A percentile compares a stretch with the other conserved stretches of the same genome.
phyloP scores from a whole-genome alignment of 2,329 filamentous ascomycete species.

The Thyridium curvatum region DNA sequence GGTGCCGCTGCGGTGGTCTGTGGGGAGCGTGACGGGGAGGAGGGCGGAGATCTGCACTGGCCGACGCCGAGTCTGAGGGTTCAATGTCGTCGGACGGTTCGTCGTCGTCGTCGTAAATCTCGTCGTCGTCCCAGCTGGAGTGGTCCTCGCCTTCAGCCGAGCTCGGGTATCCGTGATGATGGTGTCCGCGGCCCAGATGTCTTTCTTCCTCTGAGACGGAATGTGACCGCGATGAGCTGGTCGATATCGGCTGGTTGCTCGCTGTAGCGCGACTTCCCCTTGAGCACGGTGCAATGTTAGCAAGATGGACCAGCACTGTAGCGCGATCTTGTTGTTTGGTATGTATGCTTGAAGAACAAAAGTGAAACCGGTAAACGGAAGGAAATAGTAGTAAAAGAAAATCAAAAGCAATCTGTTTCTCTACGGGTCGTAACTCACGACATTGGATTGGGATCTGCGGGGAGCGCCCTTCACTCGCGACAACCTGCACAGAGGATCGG shows the following conservation, averaged over 20 bases:
- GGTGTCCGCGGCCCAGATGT: constrained; percentile 26
- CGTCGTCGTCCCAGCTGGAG: constrained; percentile 24
- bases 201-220: constrained; percentile 28
- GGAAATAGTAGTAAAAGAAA: neutral
- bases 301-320: neutral
- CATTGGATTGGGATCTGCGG: constrained; percentile 23
- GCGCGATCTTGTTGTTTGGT: too few relatives aligned
- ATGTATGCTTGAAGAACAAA: neutral
- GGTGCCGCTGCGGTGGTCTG: constrained; percentile 29
- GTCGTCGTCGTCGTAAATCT: constrained; percentile 23
- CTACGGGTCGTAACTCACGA: constrained; percentile 19
- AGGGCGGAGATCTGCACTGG: constrained; percentile 25
- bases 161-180: constrained; percentile 21
- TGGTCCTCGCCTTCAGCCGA: constrained; percentile 26
- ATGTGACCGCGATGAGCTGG: constrained; percentile 14
- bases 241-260: constrained; percentile 13
- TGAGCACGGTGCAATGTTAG: neutral
- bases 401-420: neutral
- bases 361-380: neutral
- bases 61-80: constrained; percentile 54
- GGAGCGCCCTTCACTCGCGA: constrained; percentile 38
- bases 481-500: constrained; percentile 36
- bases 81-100: constrained; percentile 45
- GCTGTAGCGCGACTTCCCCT: too few relatives aligned
- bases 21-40: constrained; percentile 19